Conservation (phyloP, 2,329 filamentous ascomycete genomes). For the Colletotrichum sojae region DNA sequence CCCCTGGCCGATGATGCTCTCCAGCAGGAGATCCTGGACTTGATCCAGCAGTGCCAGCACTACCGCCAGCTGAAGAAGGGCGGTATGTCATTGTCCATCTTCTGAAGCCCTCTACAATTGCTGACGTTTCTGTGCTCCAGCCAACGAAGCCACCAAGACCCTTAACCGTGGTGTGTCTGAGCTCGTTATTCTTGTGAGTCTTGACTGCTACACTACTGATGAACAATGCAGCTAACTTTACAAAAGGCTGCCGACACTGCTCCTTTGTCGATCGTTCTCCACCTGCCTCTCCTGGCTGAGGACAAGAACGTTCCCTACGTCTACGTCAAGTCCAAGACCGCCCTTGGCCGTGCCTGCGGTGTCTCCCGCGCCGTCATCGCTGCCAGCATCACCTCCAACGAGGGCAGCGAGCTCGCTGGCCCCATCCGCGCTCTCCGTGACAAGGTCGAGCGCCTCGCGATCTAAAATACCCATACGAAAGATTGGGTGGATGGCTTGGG, state of each 20-base stretch:
- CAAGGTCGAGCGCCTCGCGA: conserved; percentile 96
- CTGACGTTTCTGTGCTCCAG: conserved; percentile 10
- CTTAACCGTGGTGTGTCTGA: conserved; percentile 93
- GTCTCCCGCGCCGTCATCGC: conserved; percentile 91
- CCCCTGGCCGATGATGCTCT: conserved; percentile 81
- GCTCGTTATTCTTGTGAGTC: conserved; percentile 73
- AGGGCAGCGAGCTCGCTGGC: conserved; percentile 86
- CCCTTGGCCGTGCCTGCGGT: conserved; percentile 90
- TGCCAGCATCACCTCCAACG: conserved; percentile 90
- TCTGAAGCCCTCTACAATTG: not conserved
- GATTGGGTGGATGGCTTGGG: conserved; percentile 21
- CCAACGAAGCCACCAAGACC: conserved; percentile 78
- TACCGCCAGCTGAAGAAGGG: conserved; percentile 89
- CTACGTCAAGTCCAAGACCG: conserved; percentile 77
- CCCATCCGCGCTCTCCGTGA: conserved; percentile 93
- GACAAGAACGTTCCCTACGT: conserved; percentile 81
- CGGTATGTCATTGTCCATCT: conserved; percentile 66
- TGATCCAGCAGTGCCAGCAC: conserved; percentile 80
- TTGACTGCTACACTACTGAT: no score
- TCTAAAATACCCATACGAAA: conserved; percentile 67
- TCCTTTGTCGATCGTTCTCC: conserved; percentile 89
- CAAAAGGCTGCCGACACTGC: conserved; percentile 82
- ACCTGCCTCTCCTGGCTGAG: conserved; percentile 90
- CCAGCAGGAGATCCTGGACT: conserved; percentile 85
- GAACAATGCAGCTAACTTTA: no score